Base-by-base conservation (phyloP, 106 monocot genomes). In the Allium fistulosum region DNA sequence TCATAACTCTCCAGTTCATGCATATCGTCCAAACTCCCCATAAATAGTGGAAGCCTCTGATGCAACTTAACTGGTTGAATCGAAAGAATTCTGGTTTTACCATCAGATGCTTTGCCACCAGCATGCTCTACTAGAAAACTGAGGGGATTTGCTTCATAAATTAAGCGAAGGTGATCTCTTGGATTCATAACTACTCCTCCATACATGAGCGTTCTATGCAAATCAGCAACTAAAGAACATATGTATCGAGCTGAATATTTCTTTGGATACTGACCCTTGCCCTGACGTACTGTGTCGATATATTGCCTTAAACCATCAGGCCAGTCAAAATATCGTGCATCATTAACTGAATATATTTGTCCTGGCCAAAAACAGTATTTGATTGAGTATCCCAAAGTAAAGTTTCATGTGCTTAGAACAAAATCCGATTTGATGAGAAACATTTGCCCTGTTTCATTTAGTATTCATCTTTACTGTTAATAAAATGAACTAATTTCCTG, bases 301-400 rank as follows among this genome's bases (percentile, higher is more conserved):
- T 99, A 99, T 48, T 61, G 64, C 75, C 84, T 92, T 57, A 99
- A 82, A 47, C 92, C 97, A 62, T 87, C 80, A 47, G 97, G 97
- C 97, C 92, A 99, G 69, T 99, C 97, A 55, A 92, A 99, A 77
- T 99, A 99, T 16, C 92, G 64, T 27, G 92, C 97, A 79, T 99
- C 97, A 77, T 92, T 99, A 8, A 99, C 92, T 27, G 97, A 99
- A 81, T 92, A 99, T 68, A 99, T 99, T 78, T 99, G 97, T 45
- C 97, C 95, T 90, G 87, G 27, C 26, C 51, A 37, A 59, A n/a
- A 65, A n/a, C 26, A 66, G 37, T 37, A 37, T 37, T 37, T 37
- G 37, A 37, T 37, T 37, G 37, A 37, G 37, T 61, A 61, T 28
- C 26, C n/a, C 10, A 14, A 61, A 61, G 2, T 61, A 11, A 61